Evolutionary conservation across 2,329 filamentous ascomycete genomes (phyloP).

Genomic region (Penicillium sp.): DNA sequence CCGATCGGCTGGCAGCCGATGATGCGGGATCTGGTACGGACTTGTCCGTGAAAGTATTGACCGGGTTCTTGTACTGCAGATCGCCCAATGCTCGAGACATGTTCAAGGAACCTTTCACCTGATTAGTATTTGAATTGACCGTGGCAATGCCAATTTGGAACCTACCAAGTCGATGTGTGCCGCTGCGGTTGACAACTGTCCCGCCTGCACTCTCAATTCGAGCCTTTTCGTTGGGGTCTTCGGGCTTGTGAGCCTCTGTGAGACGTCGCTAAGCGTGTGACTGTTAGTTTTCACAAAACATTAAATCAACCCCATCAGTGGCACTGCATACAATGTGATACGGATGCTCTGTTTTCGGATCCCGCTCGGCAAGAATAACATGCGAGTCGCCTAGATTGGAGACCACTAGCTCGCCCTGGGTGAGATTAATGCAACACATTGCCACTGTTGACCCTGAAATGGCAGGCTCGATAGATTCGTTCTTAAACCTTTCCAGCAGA

Average conservation of each 20-base stretch:
- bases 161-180: constrained; percentile 33
- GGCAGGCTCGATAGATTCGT: constrained; percentile 27
- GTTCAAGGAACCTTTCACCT: constrained; percentile 31
- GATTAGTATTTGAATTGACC: not conserved
- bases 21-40: constrained; percentile 19
- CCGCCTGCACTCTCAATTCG: constrained; percentile 38
- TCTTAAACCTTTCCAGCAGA: constrained; percentile 28
- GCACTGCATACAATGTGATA: constrained; percentile 24
- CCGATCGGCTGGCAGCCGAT: constrained; percentile 16
- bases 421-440: constrained; percentile 35
- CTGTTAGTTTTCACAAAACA: too few relatives aligned
- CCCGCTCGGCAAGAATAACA: constrained; percentile 35
- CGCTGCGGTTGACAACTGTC: constrained; percentile 24
- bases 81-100: constrained; percentile 41
- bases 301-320: too few relatives aligned
- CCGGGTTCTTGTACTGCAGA: constrained; percentile 39
- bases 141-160: not conserved
- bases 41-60: constrained; percentile 26
- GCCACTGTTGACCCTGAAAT: constrained; percentile 36
- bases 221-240: constrained; percentile 26
- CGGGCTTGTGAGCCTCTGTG: constrained; percentile 35
- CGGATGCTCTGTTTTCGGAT: constrained; percentile 26
- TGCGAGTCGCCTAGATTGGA: constrained; percentile 40
- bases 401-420: constrained; percentile 32
- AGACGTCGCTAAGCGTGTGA: constrained; percentile 29